Evolutionary conservation across 495 filamentous ascomycete genomes (phyloP), one percentile per base, ranked within the genome.

Genomic region (Penicillium angulare): DNA sequence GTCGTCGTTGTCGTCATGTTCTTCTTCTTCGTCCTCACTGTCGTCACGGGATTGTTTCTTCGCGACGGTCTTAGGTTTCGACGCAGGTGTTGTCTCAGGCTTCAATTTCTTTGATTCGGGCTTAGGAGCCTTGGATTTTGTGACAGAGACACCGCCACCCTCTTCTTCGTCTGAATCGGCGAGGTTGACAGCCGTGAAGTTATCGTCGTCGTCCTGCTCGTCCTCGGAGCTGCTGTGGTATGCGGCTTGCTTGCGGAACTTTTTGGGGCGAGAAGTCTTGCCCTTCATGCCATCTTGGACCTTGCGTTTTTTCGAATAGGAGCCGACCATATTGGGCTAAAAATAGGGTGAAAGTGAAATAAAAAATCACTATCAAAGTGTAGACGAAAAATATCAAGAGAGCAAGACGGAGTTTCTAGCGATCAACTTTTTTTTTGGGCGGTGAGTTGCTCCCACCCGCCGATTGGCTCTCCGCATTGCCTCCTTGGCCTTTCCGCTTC

Each of bases 171-270:
- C 86, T 0, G 85, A 87, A 64, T 88, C 84, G 52, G 82, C 79
- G 5, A 89, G 77, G 61, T 84, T 79, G 43, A 86, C 81, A 17
- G 85, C 78, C 34, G 79, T 63, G 64, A 88, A 84, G 36, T 76
- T 75, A 15, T 62, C 57, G 17, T 76, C 59, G 12, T 76, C 74
- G 29, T 77, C 76, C 23, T 52, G 31, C 40, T 82, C 75, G 8
- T 80, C 78, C 43, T 79, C 76, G 48, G 86, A 88, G 60, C 81
- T 82, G 76, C 86, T 89, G 79, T 90, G 81, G 69, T 93, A 92
- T 36, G 79, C 69, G 36, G 63, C 69, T 56, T 86, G 79, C 70
- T 87, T 84, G 59, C 82, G 84, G 62, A 89, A 80, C 66, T 88
- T 89, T 69, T 87, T 69, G 3, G 85, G 83, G 17, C 78, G 72